Percentiles rank a stretch among this genome's conserved stretches.
Conservation (phyloP, 2,329 filamentous ascomycete species). For the Nothomitra cinnamomea region DNA sequence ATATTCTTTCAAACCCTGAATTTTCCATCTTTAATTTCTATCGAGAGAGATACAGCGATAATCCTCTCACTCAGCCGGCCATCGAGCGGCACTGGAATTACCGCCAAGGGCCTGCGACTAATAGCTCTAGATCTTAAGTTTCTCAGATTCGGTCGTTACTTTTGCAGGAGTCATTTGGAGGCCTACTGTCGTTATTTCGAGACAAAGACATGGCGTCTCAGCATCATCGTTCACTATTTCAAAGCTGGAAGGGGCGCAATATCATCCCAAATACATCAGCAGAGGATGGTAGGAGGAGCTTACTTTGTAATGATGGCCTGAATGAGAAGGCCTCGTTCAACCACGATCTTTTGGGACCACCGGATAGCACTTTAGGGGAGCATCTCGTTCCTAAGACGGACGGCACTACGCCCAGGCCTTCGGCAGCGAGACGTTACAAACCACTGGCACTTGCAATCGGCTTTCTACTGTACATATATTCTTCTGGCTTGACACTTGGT, state of each 20-base stretch:
- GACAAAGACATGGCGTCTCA: no score
- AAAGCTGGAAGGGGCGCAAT: background rate
- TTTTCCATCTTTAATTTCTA: constrained; percentile 74
- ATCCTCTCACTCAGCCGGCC: constrained; percentile 19
- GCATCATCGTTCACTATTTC: no score
- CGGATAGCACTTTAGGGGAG: background rate
- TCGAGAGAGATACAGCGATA: background rate
- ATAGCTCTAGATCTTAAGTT: background rate
- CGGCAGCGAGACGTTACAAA: background rate
- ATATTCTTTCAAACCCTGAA: constrained; percentile 59
- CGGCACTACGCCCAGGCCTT: background rate
- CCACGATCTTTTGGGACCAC: background rate
- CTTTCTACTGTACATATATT: background rate
- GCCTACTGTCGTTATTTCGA: no score
- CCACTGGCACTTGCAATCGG: background rate
- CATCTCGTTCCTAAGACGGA: background rate
- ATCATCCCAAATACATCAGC: background rate
- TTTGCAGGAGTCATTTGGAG: no score
- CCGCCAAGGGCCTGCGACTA: background rate
- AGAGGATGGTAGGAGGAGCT: background rate
- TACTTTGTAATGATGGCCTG: background rate
- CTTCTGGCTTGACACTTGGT: no score
- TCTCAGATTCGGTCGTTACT: no score
- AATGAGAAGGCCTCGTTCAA: background rate
- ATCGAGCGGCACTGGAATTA: constrained; percentile 36